Conservation (phyloP, 208 protist species). For the Acanthamoeba lenticulata region DNA sequence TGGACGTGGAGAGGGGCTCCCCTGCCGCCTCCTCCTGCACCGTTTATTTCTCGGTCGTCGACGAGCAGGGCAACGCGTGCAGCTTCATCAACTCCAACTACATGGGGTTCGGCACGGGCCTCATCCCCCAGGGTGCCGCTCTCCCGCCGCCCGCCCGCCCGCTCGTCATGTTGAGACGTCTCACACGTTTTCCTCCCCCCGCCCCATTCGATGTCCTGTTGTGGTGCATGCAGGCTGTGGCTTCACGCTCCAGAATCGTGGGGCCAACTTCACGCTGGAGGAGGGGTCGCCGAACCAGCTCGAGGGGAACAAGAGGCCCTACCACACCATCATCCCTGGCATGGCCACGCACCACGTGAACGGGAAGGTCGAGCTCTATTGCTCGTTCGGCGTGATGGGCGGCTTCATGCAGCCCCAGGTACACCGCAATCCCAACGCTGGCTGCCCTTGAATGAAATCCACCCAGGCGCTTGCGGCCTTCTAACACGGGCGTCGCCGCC, state of each 20-base stretch:
- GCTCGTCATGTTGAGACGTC: too few relatives aligned
- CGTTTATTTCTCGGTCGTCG: slow-evolving; percentile 82
- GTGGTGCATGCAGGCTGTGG: slow-evolving; percentile 75
- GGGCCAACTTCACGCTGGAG: slow-evolving; percentile 81
- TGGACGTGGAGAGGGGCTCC: slow-evolving; percentile 70
- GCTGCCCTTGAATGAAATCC: too few relatives aligned
- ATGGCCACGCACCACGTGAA: slow-evolving; percentile 75
- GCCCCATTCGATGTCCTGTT: too few relatives aligned
- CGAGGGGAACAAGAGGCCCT: slow-evolving; percentile 83
- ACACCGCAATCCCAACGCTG: too few relatives aligned
- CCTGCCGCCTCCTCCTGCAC: slow-evolving; percentile 74
- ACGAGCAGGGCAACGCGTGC: slow-evolving; percentile 85
- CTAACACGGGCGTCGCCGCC: too few relatives aligned
- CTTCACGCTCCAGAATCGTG: slow-evolving; percentile 88
- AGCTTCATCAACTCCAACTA: slow-evolving; percentile 89
- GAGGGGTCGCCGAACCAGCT: slow-evolving; percentile 81
- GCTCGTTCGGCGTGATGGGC: slow-evolving; percentile 86
- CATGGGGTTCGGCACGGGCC: slow-evolving; percentile 83
- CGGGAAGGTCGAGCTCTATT: slow-evolving; percentile 75
- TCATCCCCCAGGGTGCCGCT: slow-evolving; percentile 79
- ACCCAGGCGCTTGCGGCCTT: slow-evolving; percentile 48
- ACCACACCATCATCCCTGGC: slow-evolving; percentile 90
- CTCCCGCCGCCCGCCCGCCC: background rate
- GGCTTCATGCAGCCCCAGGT: slow-evolving; percentile 86
- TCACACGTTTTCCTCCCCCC: too few relatives aligned